phyloP scores from a whole-genome alignment of 2,329 filamentous ascomycete genomes.

The Sclerotinia minor region DNA sequence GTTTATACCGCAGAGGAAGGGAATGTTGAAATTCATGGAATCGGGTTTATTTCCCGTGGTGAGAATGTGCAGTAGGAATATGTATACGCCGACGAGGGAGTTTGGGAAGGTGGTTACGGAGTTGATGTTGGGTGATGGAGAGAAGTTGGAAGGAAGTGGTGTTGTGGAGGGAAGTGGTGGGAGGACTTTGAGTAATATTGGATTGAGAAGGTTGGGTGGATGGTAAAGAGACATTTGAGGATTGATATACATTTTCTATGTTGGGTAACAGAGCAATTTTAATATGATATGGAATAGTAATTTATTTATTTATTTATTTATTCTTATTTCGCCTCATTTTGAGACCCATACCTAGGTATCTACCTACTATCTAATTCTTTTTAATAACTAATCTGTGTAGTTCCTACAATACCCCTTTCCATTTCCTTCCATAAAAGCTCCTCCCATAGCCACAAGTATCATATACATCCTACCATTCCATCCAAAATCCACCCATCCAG shows the following conservation, averaged over 20 bases:
- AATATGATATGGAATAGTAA: background rate
- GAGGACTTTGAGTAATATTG: constrained; percentile 44
- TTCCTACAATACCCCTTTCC: background rate
- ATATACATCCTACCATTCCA: background rate
- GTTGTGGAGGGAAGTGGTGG: constrained; percentile 43
- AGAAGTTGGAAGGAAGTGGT: constrained; percentile 43
- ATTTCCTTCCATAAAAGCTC: background rate
- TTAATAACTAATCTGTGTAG: background rate
- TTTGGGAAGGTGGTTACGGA: constrained; percentile 51
- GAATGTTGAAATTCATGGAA: constrained; percentile 34
- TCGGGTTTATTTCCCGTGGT: constrained; percentile 33
- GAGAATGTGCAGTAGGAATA: constrained; percentile 38
- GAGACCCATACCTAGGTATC: background rate
- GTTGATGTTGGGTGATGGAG: constrained; percentile 51
- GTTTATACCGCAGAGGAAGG: constrained; percentile 39
- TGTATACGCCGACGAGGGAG: constrained; percentile 49
- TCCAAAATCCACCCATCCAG: background rate
- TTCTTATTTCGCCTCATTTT: background rate
- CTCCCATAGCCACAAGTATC: too few relatives aligned
- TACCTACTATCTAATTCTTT: background rate
- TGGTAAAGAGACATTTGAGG: background rate
- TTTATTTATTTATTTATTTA: constrained; percentile 9
- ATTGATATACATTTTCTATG: background rate
- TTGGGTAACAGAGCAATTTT: background rate
- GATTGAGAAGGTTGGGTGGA: constrained; percentile 45